These are phyloP conservation scores for Aspergillus awamori DNA, from an alignment of 2,329 filamentous ascomycete species.

Conservation along the genomic window DNA sequence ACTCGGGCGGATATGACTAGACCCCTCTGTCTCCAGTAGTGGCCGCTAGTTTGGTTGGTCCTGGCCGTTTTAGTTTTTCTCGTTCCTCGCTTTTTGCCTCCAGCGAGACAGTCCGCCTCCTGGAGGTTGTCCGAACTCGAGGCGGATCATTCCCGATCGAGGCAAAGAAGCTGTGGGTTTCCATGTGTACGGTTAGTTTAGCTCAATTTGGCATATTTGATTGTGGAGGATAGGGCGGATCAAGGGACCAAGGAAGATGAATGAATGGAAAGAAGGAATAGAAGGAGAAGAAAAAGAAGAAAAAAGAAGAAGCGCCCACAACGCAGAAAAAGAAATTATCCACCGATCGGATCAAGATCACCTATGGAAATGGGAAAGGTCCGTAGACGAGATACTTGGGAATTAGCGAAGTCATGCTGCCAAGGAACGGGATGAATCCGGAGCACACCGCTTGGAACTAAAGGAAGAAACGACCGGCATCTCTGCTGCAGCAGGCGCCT, in stretches of 20 bases:
- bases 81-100: conserved; percentile 1
- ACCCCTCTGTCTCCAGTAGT: conserved; percentile 7
- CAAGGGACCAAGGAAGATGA: neutral
- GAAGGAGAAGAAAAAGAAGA: neutral
- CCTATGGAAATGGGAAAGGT: too few relatives aligned
- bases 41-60: conserved; percentile 6
- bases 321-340: neutral
- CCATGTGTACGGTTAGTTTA: neutral
- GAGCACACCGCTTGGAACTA: neutral
- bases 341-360: neutral
- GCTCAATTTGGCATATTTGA: neutral
- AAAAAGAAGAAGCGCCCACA: conserved; percentile 1
- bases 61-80: neutral
- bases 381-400: neutral
- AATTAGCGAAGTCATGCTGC: neutral
- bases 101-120: neutral
- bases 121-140: conserved; percentile 8
- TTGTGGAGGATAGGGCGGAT: neutral
- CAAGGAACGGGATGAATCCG: neutral
- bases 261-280: neutral
- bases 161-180: neutral
- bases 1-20: neutral
- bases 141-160: conserved; percentile 7
- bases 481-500: conserved; percentile 5
- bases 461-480: neutral